Evolutionary conservation across 139 green algal genomes (phyloP).

Genomic region (Auxenochlorella protothecoides): DNA sequence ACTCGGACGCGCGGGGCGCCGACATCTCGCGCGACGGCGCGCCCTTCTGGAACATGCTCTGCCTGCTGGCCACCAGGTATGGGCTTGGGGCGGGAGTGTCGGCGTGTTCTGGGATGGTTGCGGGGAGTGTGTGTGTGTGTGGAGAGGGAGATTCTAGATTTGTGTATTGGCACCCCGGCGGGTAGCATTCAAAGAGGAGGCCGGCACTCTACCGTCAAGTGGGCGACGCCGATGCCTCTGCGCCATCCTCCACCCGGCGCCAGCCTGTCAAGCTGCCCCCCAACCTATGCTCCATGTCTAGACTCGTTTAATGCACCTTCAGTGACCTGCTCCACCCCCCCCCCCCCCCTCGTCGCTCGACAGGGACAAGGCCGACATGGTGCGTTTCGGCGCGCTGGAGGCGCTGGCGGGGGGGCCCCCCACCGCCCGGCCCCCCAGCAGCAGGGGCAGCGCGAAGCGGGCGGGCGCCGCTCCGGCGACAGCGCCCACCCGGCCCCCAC

Average conservation of each 20-base stretch:
- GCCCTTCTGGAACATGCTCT: slow-evolving; percentile 38
- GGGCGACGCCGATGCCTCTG: too few species aligned
- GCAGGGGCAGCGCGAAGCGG: not conserved
- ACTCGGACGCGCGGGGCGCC: slow-evolving; percentile 39
- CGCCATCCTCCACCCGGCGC: too few species aligned
- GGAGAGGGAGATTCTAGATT: too few species aligned
- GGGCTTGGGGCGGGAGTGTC: not conserved
- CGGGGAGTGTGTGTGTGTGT: not conserved
- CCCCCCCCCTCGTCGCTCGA: not conserved
- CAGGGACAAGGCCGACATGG: slow-evolving; percentile 52
- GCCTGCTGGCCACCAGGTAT: slow-evolving; percentile 34
- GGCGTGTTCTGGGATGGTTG: not conserved
- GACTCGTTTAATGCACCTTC: too few species aligned
- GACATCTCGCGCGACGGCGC: slow-evolving; percentile 16
- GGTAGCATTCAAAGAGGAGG: too few species aligned
- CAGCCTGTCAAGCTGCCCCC: too few species aligned
- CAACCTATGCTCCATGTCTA: too few species aligned
- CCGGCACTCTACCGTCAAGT: too few species aligned
- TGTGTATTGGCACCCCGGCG: too few species aligned
- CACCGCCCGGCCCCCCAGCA: slow-evolving; percentile 11
- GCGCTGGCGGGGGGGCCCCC: slow-evolving; percentile 41
- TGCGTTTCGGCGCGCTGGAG: slow-evolving; percentile 49
- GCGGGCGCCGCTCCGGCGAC: not conserved
- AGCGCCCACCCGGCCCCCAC: not conserved
- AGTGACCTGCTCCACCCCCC: not conserved